Evolutionary conservation across 495 filamentous ascomycete species (phyloP).

Genomic region (Aspergillus diversus): DNA sequence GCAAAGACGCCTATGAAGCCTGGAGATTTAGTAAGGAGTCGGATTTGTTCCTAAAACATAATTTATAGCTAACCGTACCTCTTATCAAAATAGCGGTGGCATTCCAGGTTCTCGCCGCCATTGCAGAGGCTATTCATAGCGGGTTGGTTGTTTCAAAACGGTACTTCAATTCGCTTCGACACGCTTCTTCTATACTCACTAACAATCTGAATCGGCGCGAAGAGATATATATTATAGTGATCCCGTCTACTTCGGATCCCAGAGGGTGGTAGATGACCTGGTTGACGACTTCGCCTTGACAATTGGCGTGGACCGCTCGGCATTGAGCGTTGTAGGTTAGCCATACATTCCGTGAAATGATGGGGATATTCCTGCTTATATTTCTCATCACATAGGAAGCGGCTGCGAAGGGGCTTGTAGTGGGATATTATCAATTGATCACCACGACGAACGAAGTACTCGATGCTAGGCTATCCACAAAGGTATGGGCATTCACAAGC

Average conservation of each 20-base stretch:
- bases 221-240: conserved; percentile 94
- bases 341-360: neutral
- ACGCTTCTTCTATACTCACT: neutral
- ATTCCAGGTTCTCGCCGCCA: conserved; percentile 69
- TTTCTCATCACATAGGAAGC: conserved; percentile 33
- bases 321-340: conserved; percentile 51
- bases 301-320: conserved; percentile 42
- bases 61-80: neutral
- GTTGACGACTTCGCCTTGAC: conserved; percentile 88
- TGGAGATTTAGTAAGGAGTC: conserved; percentile 66
- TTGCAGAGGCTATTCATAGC: conserved; percentile 66
- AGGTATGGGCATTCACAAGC: conserved; percentile 13
- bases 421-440: conserved; percentile 54
- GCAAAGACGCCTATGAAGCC: conserved; percentile 59
- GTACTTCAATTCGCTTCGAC: conserved; percentile 39
- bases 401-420: conserved; percentile 73
- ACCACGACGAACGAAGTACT: conserved; percentile 28
- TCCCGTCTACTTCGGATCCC: conserved; percentile 75
- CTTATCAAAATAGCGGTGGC: conserved; percentile 52
- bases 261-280: conserved; percentile 72
- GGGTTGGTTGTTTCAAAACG: conserved; percentile 76
- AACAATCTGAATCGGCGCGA: neutral
- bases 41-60: conserved; percentile 1
- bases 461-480: conserved; percentile 24
- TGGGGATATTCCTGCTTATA: neutral